Base-by-base conservation (phyloP, 2,329 filamentous ascomycete species). In the Claviceps capensis region DNA sequence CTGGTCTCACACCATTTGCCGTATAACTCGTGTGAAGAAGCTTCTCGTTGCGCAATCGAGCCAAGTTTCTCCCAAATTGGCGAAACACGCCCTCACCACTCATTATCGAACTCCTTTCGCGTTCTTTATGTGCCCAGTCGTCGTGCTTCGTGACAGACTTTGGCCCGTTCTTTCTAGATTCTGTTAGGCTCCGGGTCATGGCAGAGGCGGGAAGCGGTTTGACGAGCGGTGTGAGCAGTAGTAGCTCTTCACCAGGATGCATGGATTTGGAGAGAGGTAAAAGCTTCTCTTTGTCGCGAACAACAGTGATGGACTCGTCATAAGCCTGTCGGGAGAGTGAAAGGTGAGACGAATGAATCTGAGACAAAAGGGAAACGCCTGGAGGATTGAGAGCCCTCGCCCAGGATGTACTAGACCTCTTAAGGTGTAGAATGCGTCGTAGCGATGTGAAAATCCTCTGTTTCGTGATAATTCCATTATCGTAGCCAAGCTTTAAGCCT, bases 11-110 rank as follows among this genome's bases (percentile, higher is more conserved):
- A 14, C 90, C 90, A 59, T 95, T 95, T 1, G 89, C 87, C 0
- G 91, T 96, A 63, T 97, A 97, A 13, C 90, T 96, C 1, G 91
- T 95, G 65, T 97, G 89, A 16, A 96, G 72, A 5, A 96, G 80
- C 61, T 93, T 87, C 19, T 90, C 88, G 59, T 86, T 88, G 22
- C 90, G 77, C 57, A 89, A 86, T 50, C 91, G 78, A 11, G 91
- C 90, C n/a, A 97, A 72, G 6, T 87, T 88, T 59, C 88, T 81
- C 1, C 91, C 91, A 23, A 97, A 76, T 63, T 95, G 89, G 59
- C 88, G 78, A 61, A 97, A 97, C 0, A 97, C 89, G 34, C 86
- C 83, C 68, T 97, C 91, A 30, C 91, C 91, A 58, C 86, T 95
- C 83, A 95, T 88, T 19, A 95, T 77, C 56, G 81, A 67, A 51